Evolutionary conservation across 305 asterid species (phyloP), one percentile per base, ranked within the genome.

Genomic region (Fraxinus paxiana): DNA sequence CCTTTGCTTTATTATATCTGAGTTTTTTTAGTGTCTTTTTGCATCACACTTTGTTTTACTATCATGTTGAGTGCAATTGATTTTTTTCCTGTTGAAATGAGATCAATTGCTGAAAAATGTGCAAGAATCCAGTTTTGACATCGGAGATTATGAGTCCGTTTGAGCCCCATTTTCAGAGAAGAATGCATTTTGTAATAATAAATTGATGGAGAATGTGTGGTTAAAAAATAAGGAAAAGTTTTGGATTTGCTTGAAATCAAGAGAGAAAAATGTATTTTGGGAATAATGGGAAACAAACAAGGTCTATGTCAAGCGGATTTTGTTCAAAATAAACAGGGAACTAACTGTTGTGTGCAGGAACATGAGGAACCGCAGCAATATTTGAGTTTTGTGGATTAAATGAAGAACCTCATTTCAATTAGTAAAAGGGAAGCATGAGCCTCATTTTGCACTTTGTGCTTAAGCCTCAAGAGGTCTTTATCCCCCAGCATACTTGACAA

Each of bases 351-450:
- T 63, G 5, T 63, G 34, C 4, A 24, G 33, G 34, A 48, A 51
- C 61, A n/a, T 51, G 22, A 51, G 5, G 61, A 63, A 63, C 33
- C 1, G 0, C 71, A 20, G 33, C 71, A 63, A 22, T 24, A 9
- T 63, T 33, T 15, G 28, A 56, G 67, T 20, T 56, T 56, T 6
- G 28, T 7, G 2, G 67, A 56, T 56, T 56, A 6, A 5, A 18
- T 56, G 67, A 56, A 56, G 67, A 56, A 6, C 67, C 3, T 56
- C 7, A 18, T 17, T 56, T 20, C 30, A 56, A 18, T 56, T 20
- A 63, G n/a, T 9, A 24, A 63, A 63, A 63, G 72, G 72, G 72
- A 63, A 63, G 72, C n/a, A 65, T 65, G 72, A 24, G 72, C 35
- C 33, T 9, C 15, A 63, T 63, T 26, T 59, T 20, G 30, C 69